These are phyloP conservation scores for Cercis canadensis DNA, from an alignment of 306 rosid species.

Conservation along the genomic window DNA sequence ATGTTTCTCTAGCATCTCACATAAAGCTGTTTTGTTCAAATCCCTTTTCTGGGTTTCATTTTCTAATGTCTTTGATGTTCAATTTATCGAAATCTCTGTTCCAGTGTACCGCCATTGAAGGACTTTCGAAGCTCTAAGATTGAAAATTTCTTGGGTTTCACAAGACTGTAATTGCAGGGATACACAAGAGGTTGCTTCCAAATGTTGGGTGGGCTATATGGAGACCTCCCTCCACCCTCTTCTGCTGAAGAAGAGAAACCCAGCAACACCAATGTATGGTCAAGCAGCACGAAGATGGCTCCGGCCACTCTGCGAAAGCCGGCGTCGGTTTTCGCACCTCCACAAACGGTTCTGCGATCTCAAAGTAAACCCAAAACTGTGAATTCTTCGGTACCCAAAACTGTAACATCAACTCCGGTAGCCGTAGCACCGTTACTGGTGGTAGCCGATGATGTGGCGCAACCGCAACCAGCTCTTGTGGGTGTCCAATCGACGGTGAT, in stretches of 20 bases:
- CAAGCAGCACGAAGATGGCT: slow-evolving; percentile 92
- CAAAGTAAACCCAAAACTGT: slow-evolving; percentile 62
- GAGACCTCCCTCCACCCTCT: slow-evolving; percentile 97
- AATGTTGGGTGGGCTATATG: slow-evolving; percentile 95
- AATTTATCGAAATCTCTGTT: background rate
- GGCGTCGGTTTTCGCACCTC: slow-evolving; percentile 71
- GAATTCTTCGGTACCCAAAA: slow-evolving; percentile 33
- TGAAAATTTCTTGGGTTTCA: background rate
- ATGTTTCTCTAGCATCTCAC: background rate
- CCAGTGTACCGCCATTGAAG: background rate
- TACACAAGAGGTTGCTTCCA: background rate
- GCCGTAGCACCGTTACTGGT: slow-evolving; percentile 16
- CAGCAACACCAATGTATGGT: slow-evolving; percentile 84
- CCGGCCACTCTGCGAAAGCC: slow-evolving; percentile 93
- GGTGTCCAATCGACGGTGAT: slow-evolving; percentile 81
- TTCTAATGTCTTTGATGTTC: background rate
- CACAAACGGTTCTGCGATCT: slow-evolving; percentile 65
- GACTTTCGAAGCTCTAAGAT: background rate
- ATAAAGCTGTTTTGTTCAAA: background rate
- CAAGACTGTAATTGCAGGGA: background rate
- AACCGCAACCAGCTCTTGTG: slow-evolving; percentile 79
- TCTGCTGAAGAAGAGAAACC: slow-evolving; percentile 92
- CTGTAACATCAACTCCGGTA: slow-evolving; percentile 2
- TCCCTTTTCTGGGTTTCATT: background rate
- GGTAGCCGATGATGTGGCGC: slow-evolving; percentile 45